Evolutionary conservation across 2,329 filamentous ascomycete genomes (phyloP).

Genomic region (Colletotrichum cordylinicola): DNA sequence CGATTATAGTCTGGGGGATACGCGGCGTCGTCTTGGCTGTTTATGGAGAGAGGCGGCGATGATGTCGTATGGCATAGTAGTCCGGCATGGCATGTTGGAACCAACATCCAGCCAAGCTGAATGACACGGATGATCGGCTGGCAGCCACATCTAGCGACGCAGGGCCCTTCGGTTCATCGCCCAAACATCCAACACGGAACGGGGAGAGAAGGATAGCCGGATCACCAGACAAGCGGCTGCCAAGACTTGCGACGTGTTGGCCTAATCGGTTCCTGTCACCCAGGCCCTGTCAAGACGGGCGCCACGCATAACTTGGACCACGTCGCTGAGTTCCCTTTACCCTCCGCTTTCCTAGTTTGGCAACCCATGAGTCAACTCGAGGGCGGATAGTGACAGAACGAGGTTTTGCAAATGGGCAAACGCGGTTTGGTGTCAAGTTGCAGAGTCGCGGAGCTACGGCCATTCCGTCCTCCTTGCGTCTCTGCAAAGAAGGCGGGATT

Average conservation of each 20-base stretch:
- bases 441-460: neutral
- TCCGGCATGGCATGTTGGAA: neutral
- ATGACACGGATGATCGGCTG: neutral
- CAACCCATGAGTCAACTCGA: neutral
- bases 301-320: neutral
- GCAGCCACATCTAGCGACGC: neutral
- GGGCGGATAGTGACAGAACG: neutral
- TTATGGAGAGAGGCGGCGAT: neutral
- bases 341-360: neutral
- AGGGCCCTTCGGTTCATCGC: neutral
- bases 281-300: neutral
- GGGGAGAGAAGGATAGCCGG: neutral
- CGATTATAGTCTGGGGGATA: neutral
- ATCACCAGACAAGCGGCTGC: neutral
- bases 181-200: neutral
- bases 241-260: neutral
- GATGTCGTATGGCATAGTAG: neutral
- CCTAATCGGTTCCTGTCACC: neutral
- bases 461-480: neutral
- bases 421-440: slow-evolving; percentile 6
- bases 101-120: neutral
- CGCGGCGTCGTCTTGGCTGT: neutral
- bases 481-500: neutral
- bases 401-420: neutral
- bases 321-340: neutral